Evolutionary conservation across 2,329 filamentous ascomycete species (phyloP), one percentile per base, ranked within the genome.

Genomic region (Diaporthe amygdali): DNA sequence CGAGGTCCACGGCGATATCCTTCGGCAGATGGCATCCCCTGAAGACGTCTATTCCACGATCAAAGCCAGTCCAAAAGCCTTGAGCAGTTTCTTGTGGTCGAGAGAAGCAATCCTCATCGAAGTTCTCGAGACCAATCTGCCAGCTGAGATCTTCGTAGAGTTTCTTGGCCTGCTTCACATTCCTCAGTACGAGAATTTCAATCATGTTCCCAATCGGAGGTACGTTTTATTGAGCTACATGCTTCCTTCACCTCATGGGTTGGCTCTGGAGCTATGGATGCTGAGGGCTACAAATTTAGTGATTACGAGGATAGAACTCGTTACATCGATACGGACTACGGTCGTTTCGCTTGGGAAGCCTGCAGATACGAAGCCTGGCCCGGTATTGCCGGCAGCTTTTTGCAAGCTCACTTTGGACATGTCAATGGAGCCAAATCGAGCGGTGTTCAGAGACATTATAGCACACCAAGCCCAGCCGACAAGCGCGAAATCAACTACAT

Each of bases 371-470:
- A 10, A 1, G 14, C n/a, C 34, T 56, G 54, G 54, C 2, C 0
- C 3, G 27, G 1, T 2, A 5, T 25, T 3, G 2, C 25, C 32
- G 0, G 8, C 7, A 2, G 0, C 8, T 59, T 59, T 17, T n/a
- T 59, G 0, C 1, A 20, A 0, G 7, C 2, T 1, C 22, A 59
- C 14, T 30, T 59, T 9, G 2, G 1, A 41, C 20, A 44, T 2
- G 15, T 30, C 37, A 8, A 3, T 0, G 7, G 7, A 6, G 34
- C 49, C 15, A 30, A 20, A n/a, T 3, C 1, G 15, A 59, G 14
- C 3, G 9, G 1, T 0, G 1, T 41, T 7, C 54, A 41, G 6
- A 30, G 5, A 12, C 22, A 54, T 20, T 37, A 54, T 20, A 22
- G 9, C 6, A 6, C 4, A 7, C 51, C 20, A 6, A 7, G 3